Evolutionary conservation across 2,329 filamentous ascomycete species (phyloP).

Genomic region (Aspergillus awamori): DNA sequence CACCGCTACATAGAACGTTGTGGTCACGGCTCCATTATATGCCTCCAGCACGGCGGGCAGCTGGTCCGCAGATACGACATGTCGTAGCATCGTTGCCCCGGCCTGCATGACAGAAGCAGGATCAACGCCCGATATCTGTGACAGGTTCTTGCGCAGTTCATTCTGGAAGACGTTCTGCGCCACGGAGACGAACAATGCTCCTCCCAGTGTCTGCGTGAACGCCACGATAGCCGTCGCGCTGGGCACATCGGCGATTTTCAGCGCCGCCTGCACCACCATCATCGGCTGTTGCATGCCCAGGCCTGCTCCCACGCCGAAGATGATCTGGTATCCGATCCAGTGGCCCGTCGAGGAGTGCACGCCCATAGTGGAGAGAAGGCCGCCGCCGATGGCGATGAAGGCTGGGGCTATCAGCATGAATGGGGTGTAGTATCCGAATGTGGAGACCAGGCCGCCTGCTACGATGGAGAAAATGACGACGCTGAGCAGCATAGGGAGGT

Average conservation of each 20-base stretch:
- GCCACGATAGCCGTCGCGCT: slow-evolving; percentile 40
- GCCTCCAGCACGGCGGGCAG: slow-evolving; percentile 36
- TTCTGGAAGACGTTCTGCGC: slow-evolving; percentile 45
- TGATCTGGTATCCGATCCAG: slow-evolving; percentile 46
- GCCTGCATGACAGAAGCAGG: slow-evolving; percentile 32
- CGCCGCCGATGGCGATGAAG: slow-evolving; percentile 39
- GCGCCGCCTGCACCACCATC: slow-evolving; percentile 39
- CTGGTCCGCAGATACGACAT: slow-evolving; percentile 28
- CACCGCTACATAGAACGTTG: slow-evolving; percentile 44
- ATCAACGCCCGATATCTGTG: slow-evolving; percentile 30
- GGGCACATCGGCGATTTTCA: slow-evolving; percentile 36
- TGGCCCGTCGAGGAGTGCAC: slow-evolving; percentile 32
- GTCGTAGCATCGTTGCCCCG: slow-evolving; percentile 44
- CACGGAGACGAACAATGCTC: slow-evolving; percentile 38
- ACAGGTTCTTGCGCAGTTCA: slow-evolving; percentile 33
- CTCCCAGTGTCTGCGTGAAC: slow-evolving; percentile 43
- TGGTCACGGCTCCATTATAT: slow-evolving; percentile 42
- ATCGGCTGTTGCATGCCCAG: slow-evolving; percentile 41
- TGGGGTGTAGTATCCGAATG: slow-evolving; percentile 44
- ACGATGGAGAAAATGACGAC: slow-evolving; percentile 37
- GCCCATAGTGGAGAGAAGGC: slow-evolving; percentile 40
- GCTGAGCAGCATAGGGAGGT: slow-evolving; percentile 38
- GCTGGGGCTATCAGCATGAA: slow-evolving; percentile 41
- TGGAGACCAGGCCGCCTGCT: slow-evolving; percentile 34
- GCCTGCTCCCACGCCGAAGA: slow-evolving; percentile 41